A percentile compares a stretch with the other conserved stretches of the same genome.
Conservation (phyloP, 2,329 filamentous ascomycete genomes). For the Rhinocladiella similis region DNA sequence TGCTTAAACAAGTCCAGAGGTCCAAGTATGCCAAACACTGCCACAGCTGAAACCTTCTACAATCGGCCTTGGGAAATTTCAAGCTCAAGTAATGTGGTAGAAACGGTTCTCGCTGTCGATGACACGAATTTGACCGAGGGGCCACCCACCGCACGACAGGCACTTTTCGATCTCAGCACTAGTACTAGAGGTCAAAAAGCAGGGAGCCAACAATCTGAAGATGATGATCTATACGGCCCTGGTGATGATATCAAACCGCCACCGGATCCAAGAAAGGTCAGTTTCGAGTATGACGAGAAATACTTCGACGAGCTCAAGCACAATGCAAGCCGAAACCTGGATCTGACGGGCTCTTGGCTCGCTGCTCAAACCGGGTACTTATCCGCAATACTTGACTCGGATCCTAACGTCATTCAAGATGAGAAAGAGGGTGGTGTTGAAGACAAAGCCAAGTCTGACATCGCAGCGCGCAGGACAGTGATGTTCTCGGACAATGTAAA, state of each 20-base stretch:
- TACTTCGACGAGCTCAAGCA: constrained; percentile 74
- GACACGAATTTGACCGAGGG: constrained; percentile 54
- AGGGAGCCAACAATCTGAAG: constrained; percentile 17
- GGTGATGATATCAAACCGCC: constrained; percentile 18
- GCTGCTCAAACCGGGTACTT: constrained; percentile 78
- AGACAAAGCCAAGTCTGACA: constrained; percentile 9
- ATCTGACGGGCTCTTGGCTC: constrained; percentile 85
- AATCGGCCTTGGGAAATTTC: constrained; percentile 69
- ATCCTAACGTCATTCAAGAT: constrained; percentile 38
- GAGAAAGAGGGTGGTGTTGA: constrained; percentile 36
- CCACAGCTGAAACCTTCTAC: constrained; percentile 91
- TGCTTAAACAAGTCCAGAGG: constrained; percentile 48
- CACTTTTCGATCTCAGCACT: constrained; percentile 21
- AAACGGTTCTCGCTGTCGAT: constrained; percentile 66
- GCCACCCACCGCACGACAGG: constrained; percentile 63
- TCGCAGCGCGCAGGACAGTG: constrained; percentile 9
- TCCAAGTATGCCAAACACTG: constrained; percentile 67
- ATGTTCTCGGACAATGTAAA: constrained; percentile 12
- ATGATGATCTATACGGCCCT: constrained; percentile 28
- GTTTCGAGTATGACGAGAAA: constrained; percentile 69
- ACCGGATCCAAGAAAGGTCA: constrained; percentile 36
- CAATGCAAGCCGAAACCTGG: constrained; percentile 70
- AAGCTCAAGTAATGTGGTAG: constrained; percentile 52
- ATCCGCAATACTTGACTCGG: constrained; percentile 61
- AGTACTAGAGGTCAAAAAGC: not conserved